These are phyloP conservation scores for Ascochyta viciae-villosae DNA, from an alignment of 2,329 filamentous ascomycete species.

Conservation along the genomic window DNA sequence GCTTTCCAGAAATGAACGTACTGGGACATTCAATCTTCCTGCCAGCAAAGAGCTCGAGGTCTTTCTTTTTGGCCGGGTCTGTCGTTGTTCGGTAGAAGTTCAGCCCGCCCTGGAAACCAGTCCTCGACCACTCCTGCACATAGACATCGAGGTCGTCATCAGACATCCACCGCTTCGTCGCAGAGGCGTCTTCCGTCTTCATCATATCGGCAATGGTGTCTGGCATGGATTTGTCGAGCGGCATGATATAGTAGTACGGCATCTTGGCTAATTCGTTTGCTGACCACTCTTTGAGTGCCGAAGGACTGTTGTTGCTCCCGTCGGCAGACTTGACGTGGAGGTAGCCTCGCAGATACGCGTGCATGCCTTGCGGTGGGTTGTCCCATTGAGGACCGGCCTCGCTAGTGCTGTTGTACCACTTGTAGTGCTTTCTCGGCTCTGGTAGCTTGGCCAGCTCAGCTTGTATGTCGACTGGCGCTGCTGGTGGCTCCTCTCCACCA, in stretches of 20 bases:
- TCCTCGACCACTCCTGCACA: slow-evolving; percentile 65
- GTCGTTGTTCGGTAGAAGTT: slow-evolving; percentile 73
- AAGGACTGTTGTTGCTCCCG: slow-evolving; percentile 63
- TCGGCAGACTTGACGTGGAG: slow-evolving; percentile 72
- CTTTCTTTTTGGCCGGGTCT: slow-evolving; percentile 55
- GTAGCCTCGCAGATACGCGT: slow-evolving; percentile 70
- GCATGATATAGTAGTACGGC: slow-evolving; percentile 75
- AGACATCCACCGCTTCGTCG: slow-evolving; percentile 62
- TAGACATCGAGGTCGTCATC: slow-evolving; percentile 67
- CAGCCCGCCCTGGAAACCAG: slow-evolving; percentile 69
- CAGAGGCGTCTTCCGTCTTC: slow-evolving; percentile 57
- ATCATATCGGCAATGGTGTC: slow-evolving; percentile 64
- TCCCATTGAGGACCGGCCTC: slow-evolving; percentile 58
- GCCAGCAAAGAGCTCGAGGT: slow-evolving; percentile 66
- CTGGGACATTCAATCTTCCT: slow-evolving; percentile 67
- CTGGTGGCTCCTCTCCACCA: slow-evolving; percentile 29
- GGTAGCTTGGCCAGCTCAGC: slow-evolving; percentile 61
- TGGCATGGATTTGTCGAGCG: slow-evolving; percentile 64
- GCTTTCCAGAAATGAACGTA: slow-evolving; percentile 66
- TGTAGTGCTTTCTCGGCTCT: slow-evolving; percentile 72
- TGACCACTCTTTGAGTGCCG: slow-evolving; percentile 62
- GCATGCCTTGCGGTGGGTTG: slow-evolving; percentile 59
- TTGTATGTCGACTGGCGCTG: slow-evolving; percentile 58
- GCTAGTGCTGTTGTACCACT: slow-evolving; percentile 67
- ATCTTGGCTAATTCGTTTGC: slow-evolving; percentile 65